Evolutionary conservation across 176 grass and related monocot species (phyloP), one percentile per base, ranked within the genome.

Genomic region (Dendrocalamus sinicus): DNA sequence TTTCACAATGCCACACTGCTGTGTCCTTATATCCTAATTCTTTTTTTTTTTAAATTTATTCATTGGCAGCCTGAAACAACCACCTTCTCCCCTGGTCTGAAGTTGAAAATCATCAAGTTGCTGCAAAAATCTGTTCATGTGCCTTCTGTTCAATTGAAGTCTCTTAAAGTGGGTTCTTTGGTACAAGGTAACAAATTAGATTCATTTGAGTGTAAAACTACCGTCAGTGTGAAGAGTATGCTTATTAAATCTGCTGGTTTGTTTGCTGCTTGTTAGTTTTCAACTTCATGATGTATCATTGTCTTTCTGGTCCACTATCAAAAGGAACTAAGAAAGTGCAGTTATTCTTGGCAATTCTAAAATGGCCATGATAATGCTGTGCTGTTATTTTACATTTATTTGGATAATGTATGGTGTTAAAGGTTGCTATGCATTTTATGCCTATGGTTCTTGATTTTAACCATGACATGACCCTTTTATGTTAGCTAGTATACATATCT

Each of bases 71-170:
- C 93, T 73, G 92, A 96, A 87, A 94, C 93, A 45, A 87, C 90
- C 17, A 88, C 88, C 23, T 94, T 94, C 86, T 92, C 92, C 44
- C 90, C 93, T 84, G 90, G 87, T 41, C 62, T 96, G 67, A 99
- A 92, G 83, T 84, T 96, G 86, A 94, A 92, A 96, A 94, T 94
- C 60, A 91, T 92, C 71, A 94, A 92, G 82, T 91, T 89, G 88
- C 84, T 92, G 78, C 93, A 92, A 51, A 95, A 84, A 76, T 88
- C 88, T 60, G 54, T 28, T 53, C 83, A 44, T 71, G 43, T 79
- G 40, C 67, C 85, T 73, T 65, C 86, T 88, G 74, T 76, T 76
- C 85, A 86, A 83, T 67, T 73, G 43, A 80, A 83, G n/a, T 81
- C 70, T 82, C 54, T 28, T 73, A 79, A 82, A 85, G 90, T 84